A percentile compares a stretch with the other conserved stretches of the same genome.
Evolutionary conservation across 2,329 filamentous ascomycete species (phyloP).

Genomic region (Colletotrichum limetticola): DNA sequence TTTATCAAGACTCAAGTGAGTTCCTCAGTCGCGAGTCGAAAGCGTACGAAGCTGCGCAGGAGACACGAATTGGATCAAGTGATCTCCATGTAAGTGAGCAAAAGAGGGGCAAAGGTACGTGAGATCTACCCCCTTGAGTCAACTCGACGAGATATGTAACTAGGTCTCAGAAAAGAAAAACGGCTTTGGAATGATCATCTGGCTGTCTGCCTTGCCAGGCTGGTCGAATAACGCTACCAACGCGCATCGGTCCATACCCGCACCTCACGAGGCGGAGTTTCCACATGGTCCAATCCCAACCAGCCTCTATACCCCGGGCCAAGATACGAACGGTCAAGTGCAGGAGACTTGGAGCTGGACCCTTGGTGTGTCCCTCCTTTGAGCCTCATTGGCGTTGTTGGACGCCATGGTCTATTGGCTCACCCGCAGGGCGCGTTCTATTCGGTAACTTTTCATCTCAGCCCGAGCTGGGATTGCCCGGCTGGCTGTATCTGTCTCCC

Average conservation of each 20-base stretch:
- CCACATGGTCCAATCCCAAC: slow-evolving; percentile 7
- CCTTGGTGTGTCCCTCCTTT: slow-evolving; percentile 2
- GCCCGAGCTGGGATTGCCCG: slow-evolving; percentile 16
- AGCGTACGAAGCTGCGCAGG: neutral
- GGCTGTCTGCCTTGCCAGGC: slow-evolving; percentile 26
- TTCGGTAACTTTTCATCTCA: slow-evolving; percentile 20
- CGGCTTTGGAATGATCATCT: neutral
- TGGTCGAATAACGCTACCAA: neutral
- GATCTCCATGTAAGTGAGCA: neutral
- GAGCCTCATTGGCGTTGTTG: slow-evolving; percentile 21
- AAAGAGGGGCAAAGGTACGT: neutral
- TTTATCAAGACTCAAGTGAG: neutral
- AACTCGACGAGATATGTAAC: neutral
- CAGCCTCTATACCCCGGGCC: neutral
- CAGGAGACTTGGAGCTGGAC: slow-evolving; percentile 15
- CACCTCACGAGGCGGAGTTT: slow-evolving; percentile 24
- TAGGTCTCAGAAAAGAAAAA: neutral
- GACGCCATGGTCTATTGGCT: neutral
- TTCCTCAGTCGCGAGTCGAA: neutral
- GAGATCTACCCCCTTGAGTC: neutral
- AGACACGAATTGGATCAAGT: neutral
- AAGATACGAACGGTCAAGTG: slow-evolving; percentile 17
- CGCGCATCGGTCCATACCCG: slow-evolving; percentile 12
- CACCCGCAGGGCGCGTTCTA: slow-evolving; percentile 15
- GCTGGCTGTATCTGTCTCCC: slow-evolving; percentile 24